Evolutionary conservation across 148 eudicot species (phyloP).

Genomic region (Polygonum maritimum): DNA sequence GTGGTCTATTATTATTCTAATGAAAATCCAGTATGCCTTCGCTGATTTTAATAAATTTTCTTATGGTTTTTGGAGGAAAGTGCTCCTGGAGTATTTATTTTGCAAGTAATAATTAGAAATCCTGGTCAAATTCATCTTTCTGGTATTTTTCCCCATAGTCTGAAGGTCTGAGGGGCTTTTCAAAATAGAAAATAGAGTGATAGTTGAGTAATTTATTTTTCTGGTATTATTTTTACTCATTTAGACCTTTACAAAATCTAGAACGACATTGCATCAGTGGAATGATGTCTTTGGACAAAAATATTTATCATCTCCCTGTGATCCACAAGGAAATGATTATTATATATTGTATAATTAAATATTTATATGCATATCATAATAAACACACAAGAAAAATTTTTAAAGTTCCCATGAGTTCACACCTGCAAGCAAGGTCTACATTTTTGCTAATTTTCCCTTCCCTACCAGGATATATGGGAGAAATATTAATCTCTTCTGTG

Average conservation of each 20-base stretch:
- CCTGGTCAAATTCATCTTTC: background rate
- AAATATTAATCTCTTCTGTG: background rate
- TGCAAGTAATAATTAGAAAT: background rate
- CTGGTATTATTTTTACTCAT: background rate
- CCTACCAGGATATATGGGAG: too few species aligned
- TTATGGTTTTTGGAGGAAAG: background rate
- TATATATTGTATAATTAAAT: background rate
- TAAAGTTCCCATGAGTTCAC: background rate
- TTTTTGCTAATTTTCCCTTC: too few species aligned
- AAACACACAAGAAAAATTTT: background rate
- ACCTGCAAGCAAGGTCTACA: background rate
- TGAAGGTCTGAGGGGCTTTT: background rate
- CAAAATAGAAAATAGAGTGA: too few species aligned
- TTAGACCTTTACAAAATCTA: background rate
- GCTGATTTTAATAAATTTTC: background rate
- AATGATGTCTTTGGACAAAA: background rate
- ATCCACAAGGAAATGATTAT: background rate
- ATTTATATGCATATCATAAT: background rate
- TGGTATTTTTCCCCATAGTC: background rate
- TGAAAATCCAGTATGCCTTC: background rate
- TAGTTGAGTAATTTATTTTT: too few species aligned
- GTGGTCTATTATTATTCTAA: background rate
- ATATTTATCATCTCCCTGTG: background rate
- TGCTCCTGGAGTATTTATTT: background rate
- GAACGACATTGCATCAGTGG: background rate